Percentiles rank a stretch among this genome's conserved stretches.
Evolutionary conservation across 495 filamentous ascomycete species (phyloP).

Genomic region (Xylaria acuta): DNA sequence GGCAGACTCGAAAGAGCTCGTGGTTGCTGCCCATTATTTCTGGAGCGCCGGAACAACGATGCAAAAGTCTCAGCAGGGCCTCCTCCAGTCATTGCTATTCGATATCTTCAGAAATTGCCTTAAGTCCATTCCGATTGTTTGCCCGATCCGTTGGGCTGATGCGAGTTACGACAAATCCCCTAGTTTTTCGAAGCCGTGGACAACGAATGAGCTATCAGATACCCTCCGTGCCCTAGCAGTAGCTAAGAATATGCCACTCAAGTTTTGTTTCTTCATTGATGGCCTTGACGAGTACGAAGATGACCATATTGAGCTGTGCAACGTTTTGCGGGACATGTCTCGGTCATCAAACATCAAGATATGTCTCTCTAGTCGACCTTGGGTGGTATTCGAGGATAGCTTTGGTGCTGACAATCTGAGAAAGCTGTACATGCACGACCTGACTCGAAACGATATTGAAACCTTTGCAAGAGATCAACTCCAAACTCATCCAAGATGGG

Average conservation of each 20-base stretch:
- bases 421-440: background rate
- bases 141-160: background rate
- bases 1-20: background rate
- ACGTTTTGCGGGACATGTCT: background rate
- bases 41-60: background rate
- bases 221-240: background rate
- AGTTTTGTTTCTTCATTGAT: constrained; percentile 1
- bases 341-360: background rate
- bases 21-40: background rate
- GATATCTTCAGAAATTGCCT: background rate
- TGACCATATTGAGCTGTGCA: background rate
- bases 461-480: background rate
- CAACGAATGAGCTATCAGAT: background rate
- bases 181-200: background rate
- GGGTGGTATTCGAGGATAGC: background rate
- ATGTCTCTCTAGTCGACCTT: background rate
- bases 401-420: background rate
- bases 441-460: background rate
- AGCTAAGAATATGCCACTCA: background rate
- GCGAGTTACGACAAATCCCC: background rate
- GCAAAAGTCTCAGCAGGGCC: background rate
- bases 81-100: background rate
- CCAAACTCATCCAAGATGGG: background rate
- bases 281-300: background rate
- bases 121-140: background rate